Evolutionary conservation across 1,139 yeast species (phyloP), one percentile per base, ranked within the genome.

Genomic region (Candida buenavistaensis): DNA sequence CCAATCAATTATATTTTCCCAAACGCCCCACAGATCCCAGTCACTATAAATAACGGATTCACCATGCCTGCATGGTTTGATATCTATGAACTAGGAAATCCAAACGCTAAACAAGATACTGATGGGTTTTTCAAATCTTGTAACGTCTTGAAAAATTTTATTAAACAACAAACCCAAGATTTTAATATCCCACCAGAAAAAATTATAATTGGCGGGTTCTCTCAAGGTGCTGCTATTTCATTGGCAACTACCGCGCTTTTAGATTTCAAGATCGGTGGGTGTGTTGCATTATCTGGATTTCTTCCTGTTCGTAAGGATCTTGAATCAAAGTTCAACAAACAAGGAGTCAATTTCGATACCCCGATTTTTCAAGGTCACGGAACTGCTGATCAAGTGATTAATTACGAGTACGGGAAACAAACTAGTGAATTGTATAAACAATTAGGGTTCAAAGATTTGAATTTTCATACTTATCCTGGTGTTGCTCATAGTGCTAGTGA

Each of bases 341-440:
- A 38, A 3, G 41, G 49, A 6, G 57, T 59, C 17, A 88, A 87
- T 55, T 57, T 62, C 16, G 62, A 68, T 4, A 85, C 96, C 0
- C 96, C 96, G 1, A 64, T 87, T 10, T 88, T 88, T 63, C 86
- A 87, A 48, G 96, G 94, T 6, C 97, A 92, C 55, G 98, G 98
- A 17, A 76, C 78, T 2, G 59, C 54, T 2, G 98, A 92, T 53
- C 84, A 84, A 1, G 66, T 90, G 4, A 75, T 92, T 15, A 54
- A 68, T 4, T 62, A 66, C 33, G 47, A 59, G 4, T 66, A 56
- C 40, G 96, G 85, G 4, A 55, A 62, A 31, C 41, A 51, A 19
- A 68, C 89, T 1, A 51, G 59, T 10, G 71, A 73, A 7, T 70
- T 78, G 37, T 75, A 67, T 54, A 56, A 63, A 39, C 48, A 54